These are phyloP conservation scores for Cyberlindnera maritima DNA, from an alignment of 805 yeast genomes.

Conservation along the genomic window DNA sequence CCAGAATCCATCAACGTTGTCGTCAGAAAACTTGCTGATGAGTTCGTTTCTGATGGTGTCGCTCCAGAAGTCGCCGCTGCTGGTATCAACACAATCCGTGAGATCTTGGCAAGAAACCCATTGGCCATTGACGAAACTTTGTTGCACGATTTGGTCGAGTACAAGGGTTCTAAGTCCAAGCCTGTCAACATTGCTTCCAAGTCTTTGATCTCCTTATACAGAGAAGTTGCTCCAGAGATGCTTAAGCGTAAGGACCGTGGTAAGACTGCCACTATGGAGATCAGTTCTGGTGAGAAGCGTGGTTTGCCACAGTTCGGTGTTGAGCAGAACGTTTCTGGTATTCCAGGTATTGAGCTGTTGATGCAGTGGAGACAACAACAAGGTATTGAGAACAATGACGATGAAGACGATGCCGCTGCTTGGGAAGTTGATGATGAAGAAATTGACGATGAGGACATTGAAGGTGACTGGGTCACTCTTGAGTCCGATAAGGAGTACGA, in stretches of 20 bases:
- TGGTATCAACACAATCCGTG: slow-evolving; percentile 93
- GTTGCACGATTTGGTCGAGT: slow-evolving; percentile 84
- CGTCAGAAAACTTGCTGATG: slow-evolving; percentile 92
- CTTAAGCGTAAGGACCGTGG: slow-evolving; percentile 88
- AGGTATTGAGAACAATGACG: slow-evolving; percentile 53
- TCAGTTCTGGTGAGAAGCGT: slow-evolving; percentile 59
- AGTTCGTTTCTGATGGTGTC: slow-evolving; percentile 97
- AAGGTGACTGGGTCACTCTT: slow-evolving; percentile 90
- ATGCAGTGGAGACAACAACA: slow-evolving; percentile 77
- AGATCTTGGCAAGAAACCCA: slow-evolving; percentile 90
- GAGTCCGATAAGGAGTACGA: slow-evolving; percentile 78
- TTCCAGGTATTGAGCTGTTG: slow-evolving; percentile 88
- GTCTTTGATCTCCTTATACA: slow-evolving; percentile 75
- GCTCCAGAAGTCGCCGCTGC: slow-evolving; percentile 98
- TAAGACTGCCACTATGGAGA: slow-evolving; percentile 80
- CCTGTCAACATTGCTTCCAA: slow-evolving; percentile 95
- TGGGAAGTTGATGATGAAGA: slow-evolving; percentile 53
- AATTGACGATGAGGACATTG: slow-evolving; percentile 56
- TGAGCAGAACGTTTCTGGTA: slow-evolving; percentile 62
- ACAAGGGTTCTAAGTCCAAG: slow-evolving; percentile 90
- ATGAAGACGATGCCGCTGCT: slow-evolving; percentile 59
- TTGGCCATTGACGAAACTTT: slow-evolving; percentile 86
- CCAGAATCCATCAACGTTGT: slow-evolving; percentile 84
- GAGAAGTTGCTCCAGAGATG: slow-evolving; percentile 98
- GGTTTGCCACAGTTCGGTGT: slow-evolving; percentile 69